These are phyloP conservation scores for Cercophora newfieldiana DNA, from an alignment of 495 filamentous ascomycete species.

Conservation along the genomic window DNA sequence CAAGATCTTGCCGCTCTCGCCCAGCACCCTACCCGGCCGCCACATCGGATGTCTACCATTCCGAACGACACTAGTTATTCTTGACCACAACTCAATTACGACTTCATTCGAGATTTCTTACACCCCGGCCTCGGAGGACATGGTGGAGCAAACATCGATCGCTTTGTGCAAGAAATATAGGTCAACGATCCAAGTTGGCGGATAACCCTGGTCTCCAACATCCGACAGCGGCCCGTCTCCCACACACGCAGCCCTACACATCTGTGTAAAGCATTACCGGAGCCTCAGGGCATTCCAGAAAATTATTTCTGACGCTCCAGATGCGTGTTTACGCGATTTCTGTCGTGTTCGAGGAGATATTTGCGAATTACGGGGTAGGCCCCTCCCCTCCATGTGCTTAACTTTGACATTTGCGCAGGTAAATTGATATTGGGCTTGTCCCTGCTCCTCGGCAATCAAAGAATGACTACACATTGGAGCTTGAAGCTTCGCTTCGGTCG, in stretches of 20 bases:
- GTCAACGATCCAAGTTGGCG: too few species aligned
- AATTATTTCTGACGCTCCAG: too few species aligned
- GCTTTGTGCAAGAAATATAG: background rate
- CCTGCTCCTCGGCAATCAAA: too few species aligned
- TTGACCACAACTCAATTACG: background rate
- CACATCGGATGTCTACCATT: background rate
- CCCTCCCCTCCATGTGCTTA: too few species aligned
- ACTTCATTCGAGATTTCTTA: background rate
- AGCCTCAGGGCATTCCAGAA: too few species aligned
- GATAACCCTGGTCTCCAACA: background rate
- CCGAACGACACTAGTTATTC: background rate
- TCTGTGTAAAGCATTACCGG: background rate
- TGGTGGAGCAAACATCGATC: background rate
- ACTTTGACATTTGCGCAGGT: too few species aligned
- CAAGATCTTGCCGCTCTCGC: background rate
- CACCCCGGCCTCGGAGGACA: background rate
- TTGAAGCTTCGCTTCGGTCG: too few species aligned
- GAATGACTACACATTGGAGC: too few species aligned
- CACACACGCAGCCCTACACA: background rate
- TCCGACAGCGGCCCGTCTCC: background rate
- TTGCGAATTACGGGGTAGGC: too few species aligned
- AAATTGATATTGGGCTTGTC: too few species aligned
- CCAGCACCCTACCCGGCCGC: background rate
- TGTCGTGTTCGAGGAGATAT: too few species aligned
- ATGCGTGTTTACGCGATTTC: too few species aligned